Percentiles rank a stretch among this genome's conserved stretches.
These are phyloP conservation scores for Solanum phureja DNA, from an alignment of 257 asterid species.

Conservation along the genomic window DNA sequence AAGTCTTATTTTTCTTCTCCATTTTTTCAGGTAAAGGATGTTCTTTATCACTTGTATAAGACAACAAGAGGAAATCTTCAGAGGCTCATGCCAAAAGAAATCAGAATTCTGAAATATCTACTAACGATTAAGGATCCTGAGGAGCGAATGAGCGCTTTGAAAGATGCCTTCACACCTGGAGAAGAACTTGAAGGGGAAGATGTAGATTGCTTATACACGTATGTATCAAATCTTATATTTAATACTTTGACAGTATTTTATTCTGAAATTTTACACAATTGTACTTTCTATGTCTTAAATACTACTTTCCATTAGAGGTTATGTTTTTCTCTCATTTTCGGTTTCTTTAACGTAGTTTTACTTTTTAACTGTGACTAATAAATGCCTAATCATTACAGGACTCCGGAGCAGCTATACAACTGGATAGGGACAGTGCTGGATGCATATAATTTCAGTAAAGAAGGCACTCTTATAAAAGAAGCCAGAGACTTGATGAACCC, in stretches of 20 bases:
- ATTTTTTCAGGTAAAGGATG: no score
- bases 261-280: neutral
- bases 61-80: no score
- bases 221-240: no score
- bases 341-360: neutral
- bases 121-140: no score
- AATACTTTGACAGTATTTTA: neutral
- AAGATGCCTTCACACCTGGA: no score
- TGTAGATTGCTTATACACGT: no score
- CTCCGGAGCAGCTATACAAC: constrained; percentile 59
- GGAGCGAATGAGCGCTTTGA: no score
- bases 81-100: no score
- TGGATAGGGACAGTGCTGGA: constrained; percentile 60
- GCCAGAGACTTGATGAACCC: constrained; percentile 89
- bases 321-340: neutral
- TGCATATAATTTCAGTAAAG: constrained; percentile 74
- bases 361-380: neutral
- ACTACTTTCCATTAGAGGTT: neutral
- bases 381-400: constrained; percentile 31
- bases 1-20: no score
- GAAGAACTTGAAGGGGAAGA: no score
- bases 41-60: no score
- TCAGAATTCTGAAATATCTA: no score
- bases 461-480: constrained; percentile 65
- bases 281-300: neutral